Base-by-base conservation (phyloP, 2,329 filamentous ascomycete species). In the Albophoma yamanashiensis region DNA sequence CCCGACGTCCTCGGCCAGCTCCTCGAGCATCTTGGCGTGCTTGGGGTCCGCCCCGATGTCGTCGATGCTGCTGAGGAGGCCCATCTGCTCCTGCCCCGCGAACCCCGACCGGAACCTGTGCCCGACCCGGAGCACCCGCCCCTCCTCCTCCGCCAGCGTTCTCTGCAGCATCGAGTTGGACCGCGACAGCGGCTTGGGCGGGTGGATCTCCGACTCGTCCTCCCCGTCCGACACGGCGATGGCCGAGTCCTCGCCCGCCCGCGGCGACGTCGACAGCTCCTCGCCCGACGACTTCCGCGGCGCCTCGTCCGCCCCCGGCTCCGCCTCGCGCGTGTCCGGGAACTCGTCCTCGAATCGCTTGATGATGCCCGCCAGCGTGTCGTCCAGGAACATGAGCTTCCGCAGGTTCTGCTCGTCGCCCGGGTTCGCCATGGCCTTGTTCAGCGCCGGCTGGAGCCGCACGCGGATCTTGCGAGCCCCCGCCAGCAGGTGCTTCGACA, bases 281-380 rank as follows among this genome's bases (percentile, higher is more conserved):
- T 65, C 36, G 55, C 61, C 56, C 56, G 62, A 39, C 57, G 67
- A 20, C 56, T 60, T 22, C 60, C 62, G 25, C 55, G 62, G 50
- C 60, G 62, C 11, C 57, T 61, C 56, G n/a, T 14, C 34, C 22
- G 36, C 17, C 20, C 45, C 52, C 14, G 60, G 25, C 9, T 42
- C 56, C 12, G 65, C 55, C 67, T 67, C 78, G 42, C 91, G 86
- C 0, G 90, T 95, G 70, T 97, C 93, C 0, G 94, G 94, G 68
- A 92, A 97, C 73, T 97, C 93, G 70, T 96, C 89, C 72, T 97
- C 94, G 70, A 97, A 99, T 36, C 94, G 89, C 70, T 91, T 87
- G 69, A 97, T 97, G 76, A 97, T 97, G 65, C 89, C 88, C 68
- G 92, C 83, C 12, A 99, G 80, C 0, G 94, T 97, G 62, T 89